These are phyloP conservation scores for Ettlia oleoabundans DNA, from an alignment of 139 green algal genomes.

Conservation along the genomic window DNA sequence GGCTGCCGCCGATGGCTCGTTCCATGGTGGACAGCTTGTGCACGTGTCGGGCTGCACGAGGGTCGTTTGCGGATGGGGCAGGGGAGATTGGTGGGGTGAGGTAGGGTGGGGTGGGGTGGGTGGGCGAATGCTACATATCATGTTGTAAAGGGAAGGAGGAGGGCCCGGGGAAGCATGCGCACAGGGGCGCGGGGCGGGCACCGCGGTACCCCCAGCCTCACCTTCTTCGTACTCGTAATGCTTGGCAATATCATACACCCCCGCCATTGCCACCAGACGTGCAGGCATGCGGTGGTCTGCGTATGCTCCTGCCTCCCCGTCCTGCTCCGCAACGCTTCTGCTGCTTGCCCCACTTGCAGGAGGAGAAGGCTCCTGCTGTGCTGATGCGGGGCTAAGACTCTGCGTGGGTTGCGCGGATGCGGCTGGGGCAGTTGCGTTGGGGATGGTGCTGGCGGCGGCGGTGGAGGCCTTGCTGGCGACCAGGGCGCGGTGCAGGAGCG, in stretches of 20 bases:
- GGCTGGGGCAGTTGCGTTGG: neutral
- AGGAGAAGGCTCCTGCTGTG: no score
- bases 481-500: constrained; percentile 68
- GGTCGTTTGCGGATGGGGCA: no score
- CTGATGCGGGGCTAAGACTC: no score
- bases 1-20: constrained; percentile 70
- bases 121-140: no score
- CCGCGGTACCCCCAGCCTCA: neutral
- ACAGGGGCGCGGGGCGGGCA: no score
- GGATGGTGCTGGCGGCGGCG: neutral
- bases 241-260: constrained; percentile 84
- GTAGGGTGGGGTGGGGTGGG: no score
- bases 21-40: constrained; percentile 86
- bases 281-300: constrained; percentile 53
- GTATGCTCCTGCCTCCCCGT: neutral
- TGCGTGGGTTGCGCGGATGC: no score
- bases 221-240: constrained; percentile 85
- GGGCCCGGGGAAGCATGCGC: no score
- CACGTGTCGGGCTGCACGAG: constrained; percentile 63
- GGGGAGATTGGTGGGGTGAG: no score
- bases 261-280: constrained; percentile 57
- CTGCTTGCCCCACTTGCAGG: neutral
- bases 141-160: no score
- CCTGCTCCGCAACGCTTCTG: neutral
- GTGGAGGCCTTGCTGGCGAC: constrained; percentile 1